Evolutionary conservation across 139 green algal genomes (phyloP).

Genomic region (Coccomyxa sp.): DNA sequence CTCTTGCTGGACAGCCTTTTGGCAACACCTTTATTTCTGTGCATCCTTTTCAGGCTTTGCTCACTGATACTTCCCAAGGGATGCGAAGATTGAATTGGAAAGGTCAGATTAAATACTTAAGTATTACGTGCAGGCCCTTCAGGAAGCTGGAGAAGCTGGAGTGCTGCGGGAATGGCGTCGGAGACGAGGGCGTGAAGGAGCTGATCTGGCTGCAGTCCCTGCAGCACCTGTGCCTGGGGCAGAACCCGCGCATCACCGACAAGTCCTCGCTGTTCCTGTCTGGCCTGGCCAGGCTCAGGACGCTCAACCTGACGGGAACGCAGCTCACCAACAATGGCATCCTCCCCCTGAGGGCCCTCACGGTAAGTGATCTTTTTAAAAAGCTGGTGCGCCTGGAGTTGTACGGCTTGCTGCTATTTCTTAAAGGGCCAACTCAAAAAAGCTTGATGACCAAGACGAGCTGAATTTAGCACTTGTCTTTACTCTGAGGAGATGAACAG

Average conservation of each 20-base stretch:
- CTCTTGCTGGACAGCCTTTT: neutral
- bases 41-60: neutral
- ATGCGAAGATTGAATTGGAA: neutral
- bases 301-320: slow-evolving; percentile 40
- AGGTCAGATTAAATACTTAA: neutral
- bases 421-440: too few relatives aligned
- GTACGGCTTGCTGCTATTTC: too few relatives aligned
- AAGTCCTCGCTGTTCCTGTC: slow-evolving; percentile 12
- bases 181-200: neutral
- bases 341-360: slow-evolving; percentile 1
- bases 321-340: slow-evolving; percentile 25
- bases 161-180: slow-evolving; percentile 4
- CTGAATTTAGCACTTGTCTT: too few relatives aligned
- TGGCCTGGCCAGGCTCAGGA: slow-evolving; percentile 19
- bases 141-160: slow-evolving; percentile 14
- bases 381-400: too few relatives aligned
- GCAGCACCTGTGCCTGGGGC: neutral
- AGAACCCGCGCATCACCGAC: slow-evolving; percentile 36
- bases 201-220: neutral
- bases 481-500: too few relatives aligned
- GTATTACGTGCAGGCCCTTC: neutral
- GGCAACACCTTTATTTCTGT: too few relatives aligned
- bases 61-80: neutral
- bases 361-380: slow-evolving; percentile 4
- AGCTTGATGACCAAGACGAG: too few relatives aligned